These are phyloP conservation scores for Syzygium aromaticum DNA, from an alignment of 345 rosid genomes.

Conservation along the genomic window DNA sequence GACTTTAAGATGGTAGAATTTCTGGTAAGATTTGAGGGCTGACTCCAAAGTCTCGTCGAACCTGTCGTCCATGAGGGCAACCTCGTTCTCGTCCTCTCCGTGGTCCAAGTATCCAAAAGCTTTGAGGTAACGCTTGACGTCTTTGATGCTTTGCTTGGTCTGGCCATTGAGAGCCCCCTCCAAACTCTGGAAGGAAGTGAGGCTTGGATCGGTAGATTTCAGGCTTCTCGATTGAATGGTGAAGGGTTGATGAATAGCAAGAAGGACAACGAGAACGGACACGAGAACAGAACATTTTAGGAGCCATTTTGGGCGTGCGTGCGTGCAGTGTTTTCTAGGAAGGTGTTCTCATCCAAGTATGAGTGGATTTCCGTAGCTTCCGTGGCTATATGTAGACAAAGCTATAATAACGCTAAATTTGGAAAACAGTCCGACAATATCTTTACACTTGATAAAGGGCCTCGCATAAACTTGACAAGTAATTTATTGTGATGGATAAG, in stretches of 20 bases:
- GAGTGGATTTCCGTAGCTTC: background rate
- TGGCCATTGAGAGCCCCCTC: constrained; percentile 6
- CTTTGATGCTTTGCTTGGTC: background rate
- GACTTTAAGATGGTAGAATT: background rate
- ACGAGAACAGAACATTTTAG: background rate
- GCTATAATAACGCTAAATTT: too few species aligned
- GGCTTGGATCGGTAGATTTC: background rate
- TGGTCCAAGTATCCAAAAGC: constrained; percentile 6
- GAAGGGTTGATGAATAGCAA: background rate
- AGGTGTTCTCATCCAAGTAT: background rate
- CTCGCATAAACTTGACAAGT: too few species aligned
- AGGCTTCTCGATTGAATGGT: background rate
- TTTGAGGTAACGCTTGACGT: constrained; percentile 3
- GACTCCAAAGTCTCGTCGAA: background rate
- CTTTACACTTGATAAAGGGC: background rate
- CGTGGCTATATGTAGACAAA: background rate
- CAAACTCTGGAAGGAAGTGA: background rate
- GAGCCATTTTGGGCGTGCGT: background rate
- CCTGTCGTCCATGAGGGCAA: background rate
- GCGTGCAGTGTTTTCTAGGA: background rate
- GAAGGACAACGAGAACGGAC: background rate
- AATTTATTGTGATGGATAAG: too few species aligned
- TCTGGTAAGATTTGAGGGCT: constrained; percentile 7
- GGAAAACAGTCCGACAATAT: too few species aligned
- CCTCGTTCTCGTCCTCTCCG: background rate